These are phyloP conservation scores for Tremellales sp. DNA, from an alignment of 1,284 basidiomycete genomes.

Conservation along the genomic window DNA sequence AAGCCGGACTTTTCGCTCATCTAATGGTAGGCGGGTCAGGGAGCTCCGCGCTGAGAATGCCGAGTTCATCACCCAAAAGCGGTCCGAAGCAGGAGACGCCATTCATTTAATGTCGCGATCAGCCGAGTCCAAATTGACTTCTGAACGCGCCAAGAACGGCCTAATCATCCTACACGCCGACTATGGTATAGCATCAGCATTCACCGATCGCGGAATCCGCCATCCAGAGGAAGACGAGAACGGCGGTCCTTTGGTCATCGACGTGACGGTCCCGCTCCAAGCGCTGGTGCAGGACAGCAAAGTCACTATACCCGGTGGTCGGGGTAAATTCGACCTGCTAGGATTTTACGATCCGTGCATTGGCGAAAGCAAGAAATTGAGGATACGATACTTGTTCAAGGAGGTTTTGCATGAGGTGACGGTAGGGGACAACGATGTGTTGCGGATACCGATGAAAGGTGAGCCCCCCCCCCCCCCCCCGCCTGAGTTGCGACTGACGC, in stretches of 20 bases:
- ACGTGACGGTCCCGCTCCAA: slow-evolving; percentile 77
- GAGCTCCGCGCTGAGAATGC: slow-evolving; percentile 59
- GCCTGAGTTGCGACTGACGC: too few relatives aligned
- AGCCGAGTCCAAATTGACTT: slow-evolving; percentile 44
- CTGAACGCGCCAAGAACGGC: slow-evolving; percentile 51
- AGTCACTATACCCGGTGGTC: slow-evolving; percentile 69
- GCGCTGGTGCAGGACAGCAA: slow-evolving; percentile 74
- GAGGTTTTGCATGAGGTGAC: slow-evolving; percentile 68
- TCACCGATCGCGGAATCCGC: slow-evolving; percentile 53
- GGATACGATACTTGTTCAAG: slow-evolving; percentile 72
- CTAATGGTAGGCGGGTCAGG: slow-evolving; percentile 42
- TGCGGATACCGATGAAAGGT: slow-evolving; percentile 71
- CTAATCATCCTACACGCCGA: slow-evolving; percentile 67
- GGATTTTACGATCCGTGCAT: slow-evolving; percentile 49
- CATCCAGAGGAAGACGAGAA: slow-evolving; percentile 35
- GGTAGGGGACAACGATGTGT: slow-evolving; percentile 64
- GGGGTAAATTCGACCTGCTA: slow-evolving; percentile 52
- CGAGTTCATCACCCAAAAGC: slow-evolving; percentile 59
- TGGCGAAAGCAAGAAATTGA: slow-evolving; percentile 53
- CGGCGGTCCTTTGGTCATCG: slow-evolving; percentile 56
- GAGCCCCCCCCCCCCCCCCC: too few relatives aligned
- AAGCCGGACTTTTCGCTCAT: too few relatives aligned
- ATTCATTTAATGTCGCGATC: slow-evolving; percentile 49
- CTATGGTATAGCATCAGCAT: slow-evolving; percentile 55
- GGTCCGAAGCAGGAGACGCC: slow-evolving; percentile 59